Evolutionary conservation across 169 alveolate species (phyloP).

Genomic region (Babesia bigemina): DNA sequence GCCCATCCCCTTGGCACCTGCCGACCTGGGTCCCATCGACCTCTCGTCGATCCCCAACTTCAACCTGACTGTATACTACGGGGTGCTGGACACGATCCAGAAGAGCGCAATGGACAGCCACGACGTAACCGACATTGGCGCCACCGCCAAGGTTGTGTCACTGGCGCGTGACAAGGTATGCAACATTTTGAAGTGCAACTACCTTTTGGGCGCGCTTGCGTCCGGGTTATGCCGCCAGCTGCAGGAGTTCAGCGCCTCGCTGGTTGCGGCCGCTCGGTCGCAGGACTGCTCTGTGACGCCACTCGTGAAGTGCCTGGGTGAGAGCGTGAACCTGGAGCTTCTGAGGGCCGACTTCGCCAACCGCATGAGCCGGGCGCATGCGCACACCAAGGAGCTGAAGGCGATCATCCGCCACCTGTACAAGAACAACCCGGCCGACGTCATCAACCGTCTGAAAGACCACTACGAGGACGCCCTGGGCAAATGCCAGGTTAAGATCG

Average conservation of each 20-base stretch:
- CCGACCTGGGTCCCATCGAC: constrained; percentile 20
- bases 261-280: constrained; percentile 6
- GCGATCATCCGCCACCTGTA: not conserved
- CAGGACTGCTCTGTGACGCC: constrained; percentile 2
- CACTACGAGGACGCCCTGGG: constrained; percentile 19
- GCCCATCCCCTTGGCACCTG: constrained; percentile 3
- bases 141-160: not conserved
- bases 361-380: constrained; percentile 4
- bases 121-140: not conserved
- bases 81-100: constrained; percentile 27
- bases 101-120: not conserved
- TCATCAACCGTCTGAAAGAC: constrained; percentile 18
- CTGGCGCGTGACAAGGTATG: constrained; percentile 27
- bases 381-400: constrained; percentile 27
- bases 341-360: constrained; percentile 18
- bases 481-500: constrained; percentile 11
- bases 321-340: constrained; percentile 7
- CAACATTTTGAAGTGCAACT: constrained; percentile 51
- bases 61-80: constrained; percentile 19
- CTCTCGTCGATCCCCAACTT: constrained; percentile 17
- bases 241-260: constrained; percentile 2
- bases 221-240: constrained; percentile 35
- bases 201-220: constrained; percentile 20
- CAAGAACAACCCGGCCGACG: constrained; percentile 15
- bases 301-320: constrained; percentile 4